phyloP scores from a whole-genome alignment of 192 early-diverging fungal species.

The Backusella macrospora region DNA sequence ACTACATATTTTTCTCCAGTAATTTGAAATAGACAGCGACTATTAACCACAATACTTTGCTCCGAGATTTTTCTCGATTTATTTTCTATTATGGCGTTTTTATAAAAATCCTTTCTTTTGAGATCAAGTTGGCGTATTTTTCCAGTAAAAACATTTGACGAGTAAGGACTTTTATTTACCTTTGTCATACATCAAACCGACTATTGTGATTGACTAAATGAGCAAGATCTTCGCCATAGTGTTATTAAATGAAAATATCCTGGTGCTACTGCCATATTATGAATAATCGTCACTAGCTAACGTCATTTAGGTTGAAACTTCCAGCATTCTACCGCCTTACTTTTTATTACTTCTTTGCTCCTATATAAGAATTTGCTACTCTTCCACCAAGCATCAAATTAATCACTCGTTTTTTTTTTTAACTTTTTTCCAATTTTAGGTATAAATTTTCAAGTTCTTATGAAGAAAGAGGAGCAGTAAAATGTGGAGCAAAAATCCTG shows the following conservation, averaged over 20 bases:
- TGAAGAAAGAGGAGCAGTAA: too few relatives aligned
- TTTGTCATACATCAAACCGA: slow-evolving; percentile 8
- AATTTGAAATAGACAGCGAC: slow-evolving; percentile 18
- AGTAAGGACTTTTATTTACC: slow-evolving; percentile 9
- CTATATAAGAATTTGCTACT: too few relatives aligned
- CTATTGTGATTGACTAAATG: slow-evolving; percentile 16
- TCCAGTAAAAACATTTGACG: slow-evolving; percentile 1
- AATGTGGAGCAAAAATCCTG: too few relatives aligned
- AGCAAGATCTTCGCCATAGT: slow-evolving; percentile 14
- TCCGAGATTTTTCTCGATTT: background rate
- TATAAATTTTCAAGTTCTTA: too few relatives aligned
- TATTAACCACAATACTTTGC: slow-evolving; percentile 7
- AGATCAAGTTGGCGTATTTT: slow-evolving; percentile 3
- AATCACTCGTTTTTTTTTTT: too few relatives aligned
- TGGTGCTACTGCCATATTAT: slow-evolving; percentile 9
- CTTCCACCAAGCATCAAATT: too few relatives aligned
- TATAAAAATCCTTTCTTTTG: slow-evolving; percentile 8
- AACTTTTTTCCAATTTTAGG: too few relatives aligned
- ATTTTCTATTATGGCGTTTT: slow-evolving; percentile 10
- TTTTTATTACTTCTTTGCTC: background rate
- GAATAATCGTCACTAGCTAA: slow-evolving; percentile 14
- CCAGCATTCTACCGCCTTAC: slow-evolving; percentile 20
- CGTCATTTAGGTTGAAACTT: slow-evolving; percentile 15
- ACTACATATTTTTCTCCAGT: background rate
- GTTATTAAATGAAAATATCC: slow-evolving; percentile 14